These are phyloP conservation scores for Rosa chinensis DNA, from an alignment of 306 rosid genomes.

Conservation along the genomic window DNA sequence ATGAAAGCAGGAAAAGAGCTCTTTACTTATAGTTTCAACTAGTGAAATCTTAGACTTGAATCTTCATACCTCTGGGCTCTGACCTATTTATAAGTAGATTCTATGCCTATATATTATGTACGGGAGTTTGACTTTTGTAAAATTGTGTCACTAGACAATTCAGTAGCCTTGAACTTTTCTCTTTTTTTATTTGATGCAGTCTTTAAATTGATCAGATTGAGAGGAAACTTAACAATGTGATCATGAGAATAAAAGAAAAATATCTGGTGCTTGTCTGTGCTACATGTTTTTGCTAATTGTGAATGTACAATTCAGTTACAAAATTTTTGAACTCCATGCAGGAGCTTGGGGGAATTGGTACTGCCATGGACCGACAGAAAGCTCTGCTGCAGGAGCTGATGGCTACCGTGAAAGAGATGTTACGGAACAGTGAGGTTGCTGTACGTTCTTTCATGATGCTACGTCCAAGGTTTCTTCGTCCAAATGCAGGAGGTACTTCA, in stretches of 20 bases:
- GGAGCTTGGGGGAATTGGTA: constrained; percentile 96
- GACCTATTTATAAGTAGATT: not conserved
- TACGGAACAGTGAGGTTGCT: constrained; percentile 87
- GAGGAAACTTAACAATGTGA: not conserved
- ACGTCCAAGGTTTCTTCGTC: constrained; percentile 82
- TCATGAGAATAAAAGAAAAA: not conserved
- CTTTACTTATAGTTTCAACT: not conserved
- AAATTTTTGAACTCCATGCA: constrained; percentile 30
- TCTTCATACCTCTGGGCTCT: not conserved
- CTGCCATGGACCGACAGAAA: constrained; percentile 86
- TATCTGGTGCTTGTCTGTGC: not conserved
- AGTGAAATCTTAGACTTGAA: not conserved
- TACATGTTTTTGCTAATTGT: constrained; percentile 6
- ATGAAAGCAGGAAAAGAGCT: not conserved
- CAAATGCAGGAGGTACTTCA: constrained; percentile 61
- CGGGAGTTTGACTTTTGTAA: not conserved
- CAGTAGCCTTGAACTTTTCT: not conserved
- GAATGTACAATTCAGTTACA: constrained; percentile 14
- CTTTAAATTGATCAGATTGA: not conserved
- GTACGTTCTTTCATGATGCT: constrained; percentile 93
- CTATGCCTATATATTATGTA: not conserved
- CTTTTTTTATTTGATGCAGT: not conserved
- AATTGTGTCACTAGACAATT: not conserved
- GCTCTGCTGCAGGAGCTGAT: constrained; percentile 66
- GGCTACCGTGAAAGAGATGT: constrained; percentile 73